Percentiles rank a stretch among this genome's conserved stretches.
Conservation (phyloP, 768 basidiomycete genomes). For the Baorangia bicolor region DNA sequence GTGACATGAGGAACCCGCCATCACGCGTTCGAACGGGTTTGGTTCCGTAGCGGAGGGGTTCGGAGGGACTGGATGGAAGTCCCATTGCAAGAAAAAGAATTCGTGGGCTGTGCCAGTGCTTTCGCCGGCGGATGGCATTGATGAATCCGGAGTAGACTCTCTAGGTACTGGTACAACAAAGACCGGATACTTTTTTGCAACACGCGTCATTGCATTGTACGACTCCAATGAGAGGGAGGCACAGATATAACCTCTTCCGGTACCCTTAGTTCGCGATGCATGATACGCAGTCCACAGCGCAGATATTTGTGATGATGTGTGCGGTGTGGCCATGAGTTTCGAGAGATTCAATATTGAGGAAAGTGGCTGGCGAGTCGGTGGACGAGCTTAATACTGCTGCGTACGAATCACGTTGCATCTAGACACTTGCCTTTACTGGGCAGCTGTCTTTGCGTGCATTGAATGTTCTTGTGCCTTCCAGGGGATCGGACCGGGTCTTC, state of each 20-base stretch:
- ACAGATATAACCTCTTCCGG: constrained; percentile 82
- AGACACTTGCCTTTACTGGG: constrained; percentile 56
- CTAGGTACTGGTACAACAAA: constrained; percentile 86
- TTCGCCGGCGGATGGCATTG: constrained; percentile 36
- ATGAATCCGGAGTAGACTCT: constrained; percentile 24
- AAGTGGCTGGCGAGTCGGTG: constrained; percentile 58
- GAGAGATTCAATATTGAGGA: constrained; percentile 77
- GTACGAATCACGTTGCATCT: background rate
- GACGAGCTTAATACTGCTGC: background rate
- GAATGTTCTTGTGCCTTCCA: constrained; percentile 3
- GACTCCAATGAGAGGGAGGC: constrained; percentile 73
- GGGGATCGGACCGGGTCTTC: constrained; percentile 6
- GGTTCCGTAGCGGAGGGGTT: constrained; percentile 45
- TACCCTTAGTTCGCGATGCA: constrained; percentile 71
- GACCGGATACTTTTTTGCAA: constrained; percentile 64
- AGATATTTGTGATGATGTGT: constrained; percentile 71
- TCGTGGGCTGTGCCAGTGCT: constrained; percentile 52
- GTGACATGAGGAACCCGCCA: constrained; percentile 18
- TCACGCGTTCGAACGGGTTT: constrained; percentile 44
- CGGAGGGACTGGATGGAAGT: constrained; percentile 71
- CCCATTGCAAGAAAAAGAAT: constrained; percentile 90
- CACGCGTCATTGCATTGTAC: constrained; percentile 67
- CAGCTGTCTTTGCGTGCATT: constrained; percentile 58
- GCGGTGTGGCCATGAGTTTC: constrained; percentile 62
- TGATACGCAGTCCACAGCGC: constrained; percentile 92